A percentile compares a stretch with the other conserved stretches of the same genome.
Evolutionary conservation across 371 early-diverging fungal genomes (phyloP).

Genomic region (Basidiobolus meristosporus): DNA sequence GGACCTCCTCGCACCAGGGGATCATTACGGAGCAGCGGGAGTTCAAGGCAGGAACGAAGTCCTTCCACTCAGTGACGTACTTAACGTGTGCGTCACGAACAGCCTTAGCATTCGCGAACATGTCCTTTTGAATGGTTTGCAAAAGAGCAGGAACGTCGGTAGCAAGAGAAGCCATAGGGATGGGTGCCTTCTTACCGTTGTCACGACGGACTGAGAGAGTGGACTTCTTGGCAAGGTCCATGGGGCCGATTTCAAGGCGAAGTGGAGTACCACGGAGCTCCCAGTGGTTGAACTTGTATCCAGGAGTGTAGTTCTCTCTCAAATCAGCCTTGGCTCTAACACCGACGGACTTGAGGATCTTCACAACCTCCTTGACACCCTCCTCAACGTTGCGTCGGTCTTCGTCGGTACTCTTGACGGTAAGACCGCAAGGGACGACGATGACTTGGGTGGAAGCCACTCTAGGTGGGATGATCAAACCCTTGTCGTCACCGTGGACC

Average conservation of each 20-base stretch:
- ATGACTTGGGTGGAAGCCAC: conserved; percentile 90
- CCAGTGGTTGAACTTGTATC: conserved; percentile 99
- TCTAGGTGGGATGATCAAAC: conserved; percentile 95
- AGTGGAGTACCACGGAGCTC: conserved; percentile 96
- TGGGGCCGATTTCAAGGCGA: conserved; percentile 96
- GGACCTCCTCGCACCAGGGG: conserved; percentile 91
- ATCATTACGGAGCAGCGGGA: conserved; percentile 75
- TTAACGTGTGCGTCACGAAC: conserved; percentile 61
- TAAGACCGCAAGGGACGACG: conserved; percentile 94
- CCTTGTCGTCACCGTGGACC: conserved; percentile 98
- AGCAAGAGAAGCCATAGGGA: conserved; percentile 45
- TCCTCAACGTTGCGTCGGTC: conserved; percentile 42
- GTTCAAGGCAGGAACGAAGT: conserved; percentile 82
- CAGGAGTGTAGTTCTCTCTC: conserved; percentile 88
- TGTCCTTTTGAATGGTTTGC: conserved; percentile 75
- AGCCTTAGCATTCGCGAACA: conserved; percentile 79
- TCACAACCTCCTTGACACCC: conserved; percentile 47
- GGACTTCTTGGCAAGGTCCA: conserved; percentile 78
- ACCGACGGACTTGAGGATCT: conserved; percentile 56
- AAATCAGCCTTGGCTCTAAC: conserved; percentile 82
- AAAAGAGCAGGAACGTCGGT: conserved; percentile 41
- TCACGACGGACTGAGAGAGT: conserved; percentile 83
- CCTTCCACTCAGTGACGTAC: conserved; percentile 70
- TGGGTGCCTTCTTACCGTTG: conserved; percentile 42
- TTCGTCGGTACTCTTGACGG: conserved; percentile 62